phyloP scores from a whole-genome alignment of 2,329 filamentous ascomycete species.

The Claviceps sp. region DNA sequence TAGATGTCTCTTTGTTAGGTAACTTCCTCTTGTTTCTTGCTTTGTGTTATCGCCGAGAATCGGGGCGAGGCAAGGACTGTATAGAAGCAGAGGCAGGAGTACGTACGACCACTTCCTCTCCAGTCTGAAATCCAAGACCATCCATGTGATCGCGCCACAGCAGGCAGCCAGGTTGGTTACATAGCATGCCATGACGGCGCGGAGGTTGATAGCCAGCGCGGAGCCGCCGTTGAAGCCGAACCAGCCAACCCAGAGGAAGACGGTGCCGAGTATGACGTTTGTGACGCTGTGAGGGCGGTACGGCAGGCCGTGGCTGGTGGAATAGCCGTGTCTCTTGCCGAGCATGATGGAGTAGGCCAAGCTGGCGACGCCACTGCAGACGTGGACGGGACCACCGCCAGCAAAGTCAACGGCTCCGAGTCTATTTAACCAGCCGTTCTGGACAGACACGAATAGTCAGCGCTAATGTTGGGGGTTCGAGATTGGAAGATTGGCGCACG shows the following conservation, averaged over 20 bases:
- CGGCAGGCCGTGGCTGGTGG: conserved; percentile 45
- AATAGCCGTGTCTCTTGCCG: conserved; percentile 53
- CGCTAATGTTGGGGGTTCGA: background rate
- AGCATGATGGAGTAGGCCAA: conserved; percentile 63
- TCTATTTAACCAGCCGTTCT: conserved; percentile 54
- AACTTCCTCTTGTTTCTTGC: background rate
- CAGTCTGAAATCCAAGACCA: conserved; percentile 76
- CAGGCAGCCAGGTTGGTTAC: conserved; percentile 81
- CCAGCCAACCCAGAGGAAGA: conserved; percentile 86
- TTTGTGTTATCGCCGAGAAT: background rate
- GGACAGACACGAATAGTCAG: background rate
- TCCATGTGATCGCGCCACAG: conserved; percentile 72
- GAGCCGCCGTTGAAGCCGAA: conserved; percentile 91
- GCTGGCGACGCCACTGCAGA: conserved; percentile 57
- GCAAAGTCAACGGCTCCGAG: conserved; percentile 63
- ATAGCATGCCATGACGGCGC: conserved; percentile 78
- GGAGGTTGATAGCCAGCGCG: conserved; percentile 68
- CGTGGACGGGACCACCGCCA: conserved; percentile 63
- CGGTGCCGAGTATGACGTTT: conserved; percentile 58
- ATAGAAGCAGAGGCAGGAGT: background rate
- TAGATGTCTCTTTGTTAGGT: conserved; percentile 19
- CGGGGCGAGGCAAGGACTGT: background rate
- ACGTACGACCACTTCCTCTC: conserved; percentile 61
- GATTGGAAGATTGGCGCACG: no score
- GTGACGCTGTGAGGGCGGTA: conserved; percentile 64